phyloP scores from a whole-genome alignment of 176 grass and related monocot species.

The Alloteropsis semialata region DNA sequence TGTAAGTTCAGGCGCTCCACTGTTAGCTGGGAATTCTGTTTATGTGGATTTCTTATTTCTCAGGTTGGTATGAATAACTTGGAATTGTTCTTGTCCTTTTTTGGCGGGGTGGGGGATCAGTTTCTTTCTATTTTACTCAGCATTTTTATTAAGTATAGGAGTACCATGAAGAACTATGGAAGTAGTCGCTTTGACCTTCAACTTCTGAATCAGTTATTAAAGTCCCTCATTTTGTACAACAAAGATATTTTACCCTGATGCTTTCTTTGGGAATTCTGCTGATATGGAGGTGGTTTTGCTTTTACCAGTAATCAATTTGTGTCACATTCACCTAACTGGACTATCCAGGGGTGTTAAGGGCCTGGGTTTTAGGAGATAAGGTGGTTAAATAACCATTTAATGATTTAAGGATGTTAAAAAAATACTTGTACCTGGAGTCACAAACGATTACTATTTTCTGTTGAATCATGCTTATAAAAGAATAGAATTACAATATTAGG shows the following conservation, averaged over 20 bases:
- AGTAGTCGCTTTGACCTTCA: neutral
- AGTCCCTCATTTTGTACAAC: neutral
- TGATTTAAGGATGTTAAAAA: neutral
- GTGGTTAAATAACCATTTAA: neutral
- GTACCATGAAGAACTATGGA: neutral
- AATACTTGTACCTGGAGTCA: neutral
- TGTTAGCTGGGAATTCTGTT: conserved; percentile 88
- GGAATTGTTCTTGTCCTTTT: neutral
- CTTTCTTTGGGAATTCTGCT: neutral
- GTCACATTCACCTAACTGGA: neutral
- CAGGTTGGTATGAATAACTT: conserved; percentile 51
- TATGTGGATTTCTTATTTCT: conserved; percentile 75
- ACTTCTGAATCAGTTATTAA: neutral
- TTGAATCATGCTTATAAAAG: neutral
- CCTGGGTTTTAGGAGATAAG: neutral
- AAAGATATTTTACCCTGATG: neutral
- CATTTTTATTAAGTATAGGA: neutral
- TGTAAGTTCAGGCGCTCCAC: conserved; percentile 48
- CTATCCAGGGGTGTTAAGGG: neutral
- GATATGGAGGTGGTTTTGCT: neutral
- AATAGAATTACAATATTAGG: neutral
- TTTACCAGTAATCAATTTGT: neutral
- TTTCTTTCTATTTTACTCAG: neutral
- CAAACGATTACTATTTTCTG: neutral
- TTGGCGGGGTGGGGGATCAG: no score